A percentile compares a stretch with the other conserved stretches of the same genome.
Evolutionary conservation across 139 green algal species (phyloP).

Genomic region (Yamagishiella unicocca): DNA sequence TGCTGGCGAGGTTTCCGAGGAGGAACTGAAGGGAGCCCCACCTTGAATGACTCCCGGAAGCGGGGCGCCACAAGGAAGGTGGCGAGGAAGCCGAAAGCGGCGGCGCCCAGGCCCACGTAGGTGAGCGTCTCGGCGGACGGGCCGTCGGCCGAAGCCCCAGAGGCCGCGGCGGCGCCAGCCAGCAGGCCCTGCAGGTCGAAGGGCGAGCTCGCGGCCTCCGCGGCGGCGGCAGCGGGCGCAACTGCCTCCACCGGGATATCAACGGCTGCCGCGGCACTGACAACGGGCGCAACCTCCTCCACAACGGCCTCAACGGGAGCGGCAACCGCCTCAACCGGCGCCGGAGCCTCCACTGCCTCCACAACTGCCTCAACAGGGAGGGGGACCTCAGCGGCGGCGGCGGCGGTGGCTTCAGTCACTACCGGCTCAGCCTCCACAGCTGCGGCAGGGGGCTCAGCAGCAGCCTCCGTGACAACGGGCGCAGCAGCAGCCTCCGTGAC

Average conservation of each 20-base stretch:
- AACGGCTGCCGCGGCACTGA: not conserved
- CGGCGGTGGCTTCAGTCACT: not conserved
- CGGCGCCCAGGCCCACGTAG: conserved; percentile 23
- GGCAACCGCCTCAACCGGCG: not conserved
- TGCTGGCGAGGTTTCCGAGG: not conserved
- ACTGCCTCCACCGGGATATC: not conserved
- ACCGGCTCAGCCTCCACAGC: not conserved
- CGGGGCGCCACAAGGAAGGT: conserved; percentile 32
- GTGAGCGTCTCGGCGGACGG: not conserved
- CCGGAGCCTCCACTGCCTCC: not conserved
- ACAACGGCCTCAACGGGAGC: not conserved
- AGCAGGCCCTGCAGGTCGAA: not conserved
- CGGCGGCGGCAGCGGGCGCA: not conserved
- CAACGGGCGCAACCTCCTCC: not conserved
- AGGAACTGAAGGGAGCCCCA: too few relatives aligned
- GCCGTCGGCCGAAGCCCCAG: not conserved
- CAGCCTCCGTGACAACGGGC: not conserved
- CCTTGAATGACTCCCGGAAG: conserved; percentile 41
- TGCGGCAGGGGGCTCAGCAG: not conserved
- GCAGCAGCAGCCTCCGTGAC: not conserved
- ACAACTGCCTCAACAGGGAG: not conserved
- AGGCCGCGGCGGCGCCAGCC: not conserved
- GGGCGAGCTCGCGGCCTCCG: not conserved
- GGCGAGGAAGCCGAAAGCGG: not conserved
- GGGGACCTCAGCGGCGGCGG: not conserved